phyloP scores from a whole-genome alignment of 352 stramenopile genomes.

The Globisporangium barbulae region DNA sequence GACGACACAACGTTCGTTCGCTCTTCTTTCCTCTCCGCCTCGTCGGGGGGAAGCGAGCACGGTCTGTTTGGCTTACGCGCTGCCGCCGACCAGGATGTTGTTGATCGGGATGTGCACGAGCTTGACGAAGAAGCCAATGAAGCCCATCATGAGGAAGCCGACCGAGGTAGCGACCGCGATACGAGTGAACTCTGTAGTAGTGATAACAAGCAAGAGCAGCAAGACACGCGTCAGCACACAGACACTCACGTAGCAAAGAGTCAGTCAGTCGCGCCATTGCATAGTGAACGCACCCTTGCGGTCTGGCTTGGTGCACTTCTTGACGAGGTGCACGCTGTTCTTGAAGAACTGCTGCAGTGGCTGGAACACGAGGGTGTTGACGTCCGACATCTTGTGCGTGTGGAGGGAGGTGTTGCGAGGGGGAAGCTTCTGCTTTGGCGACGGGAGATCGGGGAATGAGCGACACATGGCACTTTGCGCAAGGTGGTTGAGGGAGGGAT shows the following conservation, averaged over 20 bases:
- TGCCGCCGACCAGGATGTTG: slow-evolving; percentile 97
- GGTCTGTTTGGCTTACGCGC: slow-evolving; percentile 43
- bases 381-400: slow-evolving; percentile 70
- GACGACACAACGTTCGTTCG: background rate
- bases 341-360: slow-evolving; percentile 96
- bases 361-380: slow-evolving; percentile 93
- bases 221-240: slow-evolving; percentile 9
- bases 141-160: slow-evolving; percentile 99
- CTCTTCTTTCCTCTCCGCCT: background rate
- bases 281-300: slow-evolving; percentile 86
- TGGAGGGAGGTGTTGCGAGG: background rate
- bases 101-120: slow-evolving; percentile 99
- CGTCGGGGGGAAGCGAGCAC: background rate
- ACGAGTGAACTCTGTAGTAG: slow-evolving; percentile 89
- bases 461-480: slow-evolving; percentile 11
- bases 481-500: background rate
- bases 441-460: slow-evolving; percentile 22
- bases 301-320: slow-evolving; percentile 99
- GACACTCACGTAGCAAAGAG: background rate
- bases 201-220: slow-evolving; percentile 3
- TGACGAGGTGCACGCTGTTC: slow-evolving; percentile 97
- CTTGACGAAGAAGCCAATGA: slow-evolving; percentile 99
- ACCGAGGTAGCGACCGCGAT: slow-evolving; percentile 95
- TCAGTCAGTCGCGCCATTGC: background rate
- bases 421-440: slow-evolving; percentile 7